A percentile compares a stretch with the other conserved stretches of the same genome.
Evolutionary conservation across 768 basidiomycete genomes (phyloP).

Genomic region (Mrakia frigida): DNA sequence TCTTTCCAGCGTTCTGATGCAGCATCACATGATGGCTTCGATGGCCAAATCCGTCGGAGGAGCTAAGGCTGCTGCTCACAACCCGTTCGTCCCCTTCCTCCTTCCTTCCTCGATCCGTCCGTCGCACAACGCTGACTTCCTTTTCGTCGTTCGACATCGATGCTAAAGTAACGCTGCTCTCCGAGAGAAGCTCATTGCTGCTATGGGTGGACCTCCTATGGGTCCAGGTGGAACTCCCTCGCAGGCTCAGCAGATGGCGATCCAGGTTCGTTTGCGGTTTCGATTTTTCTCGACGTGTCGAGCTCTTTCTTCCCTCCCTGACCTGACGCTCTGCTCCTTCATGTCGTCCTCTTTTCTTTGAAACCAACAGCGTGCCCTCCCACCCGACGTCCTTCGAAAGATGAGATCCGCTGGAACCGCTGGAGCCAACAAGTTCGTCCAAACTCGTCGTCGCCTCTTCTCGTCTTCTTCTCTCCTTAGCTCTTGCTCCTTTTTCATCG

Average conservation of each 20-base stretch:
- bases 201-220: slow-evolving; percentile 76
- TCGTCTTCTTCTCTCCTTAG: neutral
- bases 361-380: slow-evolving; percentile 73
- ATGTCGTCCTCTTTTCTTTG: neutral
- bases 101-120: neutral
- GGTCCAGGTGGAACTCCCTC: slow-evolving; percentile 85
- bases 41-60: slow-evolving; percentile 93
- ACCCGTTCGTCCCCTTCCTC: slow-evolving; percentile 58
- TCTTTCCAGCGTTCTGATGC: slow-evolving; percentile 62
- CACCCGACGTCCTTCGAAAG: slow-evolving; percentile 87
- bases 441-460: neutral
- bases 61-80: slow-evolving; percentile 50
- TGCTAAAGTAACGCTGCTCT: slow-evolving; percentile 30
- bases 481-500: neutral
- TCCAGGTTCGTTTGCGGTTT: slow-evolving; percentile 60
- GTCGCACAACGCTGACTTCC: neutral
- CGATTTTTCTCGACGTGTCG: too few relatives aligned
- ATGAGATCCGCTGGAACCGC: slow-evolving; percentile 60
- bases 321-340: neutral
- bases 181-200: slow-evolving; percentile 69
- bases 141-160: neutral
- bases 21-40: slow-evolving; percentile 97
- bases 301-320: neutral
- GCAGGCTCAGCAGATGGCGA: slow-evolving; percentile 86
- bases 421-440: slow-evolving; percentile 54